Evolutionary conservation across 1,284 basidiomycete species (phyloP).

Genomic region (Sanghuangporus sanghuang): DNA sequence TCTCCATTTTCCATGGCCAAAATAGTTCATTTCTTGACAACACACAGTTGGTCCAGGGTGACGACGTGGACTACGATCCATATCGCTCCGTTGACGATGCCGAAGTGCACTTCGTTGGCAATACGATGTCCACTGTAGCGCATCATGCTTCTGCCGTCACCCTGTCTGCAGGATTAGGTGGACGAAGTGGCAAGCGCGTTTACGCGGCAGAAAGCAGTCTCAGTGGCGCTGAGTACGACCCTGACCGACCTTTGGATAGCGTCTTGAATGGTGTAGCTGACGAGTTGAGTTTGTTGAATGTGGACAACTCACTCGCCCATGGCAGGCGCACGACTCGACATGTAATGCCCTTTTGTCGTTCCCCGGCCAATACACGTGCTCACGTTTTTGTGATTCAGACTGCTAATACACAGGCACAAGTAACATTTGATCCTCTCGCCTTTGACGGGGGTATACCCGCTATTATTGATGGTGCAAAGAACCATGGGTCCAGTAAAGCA

Average conservation of each 20-base stretch:
- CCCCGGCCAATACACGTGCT: not conserved
- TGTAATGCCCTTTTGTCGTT: slow-evolving; percentile 2
- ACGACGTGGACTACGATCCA: slow-evolving; percentile 57
- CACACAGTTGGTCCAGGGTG: slow-evolving; percentile 46
- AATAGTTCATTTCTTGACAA: slow-evolving; percentile 52
- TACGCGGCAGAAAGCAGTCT: slow-evolving; percentile 39
- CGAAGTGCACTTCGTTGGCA: slow-evolving; percentile 54
- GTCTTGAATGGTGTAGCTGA: slow-evolving; percentile 58
- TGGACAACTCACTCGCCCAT: slow-evolving; percentile 20
- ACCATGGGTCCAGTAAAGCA: not conserved
- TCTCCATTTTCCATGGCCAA: slow-evolving; percentile 54
- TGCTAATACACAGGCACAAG: slow-evolving; percentile 8
- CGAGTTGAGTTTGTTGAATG: slow-evolving; percentile 41
- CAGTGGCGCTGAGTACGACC: slow-evolving; percentile 81
- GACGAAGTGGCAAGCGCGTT: slow-evolving; percentile 28
- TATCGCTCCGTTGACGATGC: slow-evolving; percentile 53
- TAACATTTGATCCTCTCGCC: slow-evolving; percentile 16
- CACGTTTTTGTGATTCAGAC: not conserved
- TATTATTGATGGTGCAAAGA: slow-evolving; percentile 3
- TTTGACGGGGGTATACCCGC: slow-evolving; percentile 1
- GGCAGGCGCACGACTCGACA: slow-evolving; percentile 38
- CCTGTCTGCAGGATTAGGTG: slow-evolving; percentile 74
- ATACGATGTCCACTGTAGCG: slow-evolving; percentile 73
- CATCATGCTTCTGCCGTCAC: slow-evolving; percentile 86
- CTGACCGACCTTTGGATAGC: slow-evolving; percentile 73